These are phyloP conservation scores for Chlorokybus atmophyticus DNA, from an alignment of 139 green algal genomes.

Conservation along the genomic window DNA sequence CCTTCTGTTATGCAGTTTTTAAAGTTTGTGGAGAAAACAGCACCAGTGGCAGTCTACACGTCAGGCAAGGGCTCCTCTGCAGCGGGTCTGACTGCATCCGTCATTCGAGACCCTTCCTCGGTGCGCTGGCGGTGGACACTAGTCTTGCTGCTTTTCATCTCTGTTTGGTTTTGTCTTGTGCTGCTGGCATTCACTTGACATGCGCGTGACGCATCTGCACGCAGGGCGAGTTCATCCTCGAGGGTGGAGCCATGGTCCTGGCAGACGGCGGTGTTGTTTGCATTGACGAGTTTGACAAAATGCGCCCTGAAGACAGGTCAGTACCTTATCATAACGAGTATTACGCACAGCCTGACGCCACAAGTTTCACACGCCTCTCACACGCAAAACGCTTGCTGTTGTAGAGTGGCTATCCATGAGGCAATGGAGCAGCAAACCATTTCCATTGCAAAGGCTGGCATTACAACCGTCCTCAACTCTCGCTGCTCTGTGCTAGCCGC, in stretches of 20 bases:
- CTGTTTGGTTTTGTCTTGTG: background rate
- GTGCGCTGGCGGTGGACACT: slow-evolving; percentile 40
- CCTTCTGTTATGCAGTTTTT: slow-evolving; percentile 29
- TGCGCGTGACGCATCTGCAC: slow-evolving; percentile 22
- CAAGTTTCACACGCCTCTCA: background rate
- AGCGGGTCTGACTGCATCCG: slow-evolving; percentile 87
- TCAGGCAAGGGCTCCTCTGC: slow-evolving; percentile 88
- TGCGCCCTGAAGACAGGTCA: slow-evolving; percentile 40
- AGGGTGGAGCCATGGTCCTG: slow-evolving; percentile 96
- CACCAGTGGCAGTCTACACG: slow-evolving; percentile 82
- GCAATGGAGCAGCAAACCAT: slow-evolving; percentile 99
- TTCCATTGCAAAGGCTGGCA: slow-evolving; percentile 93
- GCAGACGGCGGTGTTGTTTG: slow-evolving; percentile 46
- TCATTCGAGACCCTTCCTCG: slow-evolving; percentile 50
- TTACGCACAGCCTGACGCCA: background rate
- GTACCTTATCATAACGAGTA: background rate
- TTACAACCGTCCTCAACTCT: slow-evolving; percentile 87
- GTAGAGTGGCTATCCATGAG: slow-evolving; percentile 67
- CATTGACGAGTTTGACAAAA: slow-evolving; percentile 54
- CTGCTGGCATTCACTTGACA: background rate
- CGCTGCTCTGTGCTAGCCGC: slow-evolving; percentile 86
- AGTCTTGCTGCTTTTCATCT: too few species aligned
- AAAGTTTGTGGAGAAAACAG: slow-evolving; percentile 46
- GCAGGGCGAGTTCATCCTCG: slow-evolving; percentile 92
- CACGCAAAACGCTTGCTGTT: too few species aligned